Evolutionary conservation across 495 filamentous ascomycete genomes (phyloP), one percentile per base, ranked within the genome.

Genomic region (Xylaria scruposa): DNA sequence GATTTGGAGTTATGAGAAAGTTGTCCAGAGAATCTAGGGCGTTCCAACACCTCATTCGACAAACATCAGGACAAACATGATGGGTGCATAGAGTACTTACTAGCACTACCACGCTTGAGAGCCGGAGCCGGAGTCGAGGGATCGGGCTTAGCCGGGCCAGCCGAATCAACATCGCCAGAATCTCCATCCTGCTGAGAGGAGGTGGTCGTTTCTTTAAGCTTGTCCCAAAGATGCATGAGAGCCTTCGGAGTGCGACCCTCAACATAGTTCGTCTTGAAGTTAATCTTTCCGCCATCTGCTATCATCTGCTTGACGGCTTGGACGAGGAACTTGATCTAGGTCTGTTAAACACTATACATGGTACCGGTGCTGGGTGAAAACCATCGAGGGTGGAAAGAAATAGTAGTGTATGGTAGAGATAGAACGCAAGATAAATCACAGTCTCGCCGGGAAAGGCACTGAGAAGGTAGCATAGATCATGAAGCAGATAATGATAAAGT

Each of bases 311-410:
- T 70, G 26, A 82, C 47, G 31, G 74, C 65, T 58, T 77, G 76
- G 36, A 82, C 58, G n/a, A 84, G 68, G 31, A 83, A 72, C 2
- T 69, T 62, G n/a, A 75, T 44, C 83, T 84, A 29, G 13, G 40
- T 49, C 40, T 42, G 40, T 58, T 47, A 49, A 36, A 49, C 38
- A 26, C 17, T 40, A 54, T 46, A 15, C n/a, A 36, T 9, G 13
- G 6, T 51, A 19, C 8, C 10, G 0, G 38, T 36, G 3, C 33
- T 3, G 2, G 46, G n/a, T 59, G 59, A 58, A 17, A 53, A 31
- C 0, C 19, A 59, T 9, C 1, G 33, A 7, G 15, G 0, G 29
- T 17, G 15, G 15, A 10, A 24, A 15, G 3, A 47, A 4, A 24
- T 17, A 47, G 10, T 17, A 4, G 31, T 47, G 10, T 26, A 21